Evolutionary conservation across 2,329 filamentous ascomycete genomes (phyloP).

Genomic region (Monosporascus sp.): DNA sequence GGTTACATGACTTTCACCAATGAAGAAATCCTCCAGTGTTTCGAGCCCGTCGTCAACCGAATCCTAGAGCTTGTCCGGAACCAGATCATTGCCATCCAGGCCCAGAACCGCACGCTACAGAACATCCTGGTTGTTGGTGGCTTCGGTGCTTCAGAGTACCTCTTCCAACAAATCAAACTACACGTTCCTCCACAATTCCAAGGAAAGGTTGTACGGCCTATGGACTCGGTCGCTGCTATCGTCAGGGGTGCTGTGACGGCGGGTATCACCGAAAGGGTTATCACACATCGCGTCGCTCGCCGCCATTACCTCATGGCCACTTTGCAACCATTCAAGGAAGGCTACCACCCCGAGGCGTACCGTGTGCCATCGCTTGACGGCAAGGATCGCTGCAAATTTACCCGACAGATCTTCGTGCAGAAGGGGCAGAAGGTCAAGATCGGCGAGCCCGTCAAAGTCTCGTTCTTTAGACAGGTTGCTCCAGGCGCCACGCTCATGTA

Average conservation of each 20-base stretch:
- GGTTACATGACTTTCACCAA: constrained; percentile 99
- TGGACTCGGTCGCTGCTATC: constrained; percentile 98
- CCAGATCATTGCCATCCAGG: constrained; percentile 98
- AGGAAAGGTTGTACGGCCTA: constrained; percentile 93
- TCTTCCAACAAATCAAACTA: constrained; percentile 99
- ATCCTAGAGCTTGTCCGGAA: constrained; percentile 95
- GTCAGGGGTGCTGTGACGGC: constrained; percentile 98
- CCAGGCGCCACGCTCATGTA: constrained; percentile 98
- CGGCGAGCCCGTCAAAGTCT: constrained; percentile 97
- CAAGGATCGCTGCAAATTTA: constrained; percentile 98
- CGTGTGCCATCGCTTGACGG: constrained; percentile 94
- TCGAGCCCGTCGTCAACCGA: constrained; percentile 95
- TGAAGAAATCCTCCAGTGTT: constrained; percentile 97
- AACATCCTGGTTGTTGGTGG: constrained; percentile 97
- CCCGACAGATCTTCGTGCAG: constrained; percentile 95
- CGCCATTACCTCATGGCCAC: constrained; percentile 99
- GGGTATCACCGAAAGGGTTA: constrained; percentile 92
- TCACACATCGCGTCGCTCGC: constrained; percentile 94
- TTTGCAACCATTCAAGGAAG: constrained; percentile 96
- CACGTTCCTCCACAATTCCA: constrained; percentile 98
- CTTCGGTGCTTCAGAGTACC: constrained; percentile 96
- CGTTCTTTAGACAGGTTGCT: constrained; percentile 96
- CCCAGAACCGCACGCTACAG: constrained; percentile 88
- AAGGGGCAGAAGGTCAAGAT: constrained; percentile 99
- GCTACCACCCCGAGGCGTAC: constrained; percentile 96